Base-by-base conservation (phyloP, 768 basidiomycete genomes). In the Leccinum aurantiacum region DNA sequence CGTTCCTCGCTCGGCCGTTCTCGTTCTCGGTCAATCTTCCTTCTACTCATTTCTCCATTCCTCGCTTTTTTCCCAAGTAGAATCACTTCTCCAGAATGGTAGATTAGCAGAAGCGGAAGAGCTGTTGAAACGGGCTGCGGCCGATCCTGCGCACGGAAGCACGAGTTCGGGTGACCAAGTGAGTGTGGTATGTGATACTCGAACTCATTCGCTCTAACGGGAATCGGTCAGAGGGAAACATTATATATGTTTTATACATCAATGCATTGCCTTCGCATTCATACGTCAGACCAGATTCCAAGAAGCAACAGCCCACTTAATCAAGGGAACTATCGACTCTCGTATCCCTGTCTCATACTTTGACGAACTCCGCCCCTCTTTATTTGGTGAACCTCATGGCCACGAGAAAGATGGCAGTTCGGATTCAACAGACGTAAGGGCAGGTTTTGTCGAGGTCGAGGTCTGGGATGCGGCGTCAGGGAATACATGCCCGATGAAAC, bases 311-410 rank as follows among this genome's bases (percentile, higher is more conserved):
- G 83, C 82, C 62, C 82, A 91, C 66, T 81, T 96, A 58, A 86
- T 89, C 67, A 81, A 85, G 57, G 93, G 92, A 37, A 84, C 88
- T 49, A 75, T 92, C n/a, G 93, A 97, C 74, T 91, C 93, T 0
- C 84, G 93, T 14, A 71, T 95, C 3, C 80, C 94, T 41, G 77
- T 95, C 61, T 86, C 90, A 62, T 88, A 92, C 71, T 95, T 87
- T 66, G 86, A 91, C 7, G 81, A 86, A 60, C 75, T 95, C n/a
- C 80, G 88, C 29, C 90, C 89, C 19, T 75, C 79, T 11, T 75
- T 94, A 27, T 87, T 89, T 68, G 66, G 31, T 41, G 61, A 59
- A 44, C 55, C 44, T 31, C n/a, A 37, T 10, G 47, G 31, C 53
- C n/a, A 27, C 14, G 60, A 46, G 25, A 33, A 55, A 14, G 59